Conservation (phyloP, 345 rosid genomes). For the Gossypium herbaceum region DNA sequence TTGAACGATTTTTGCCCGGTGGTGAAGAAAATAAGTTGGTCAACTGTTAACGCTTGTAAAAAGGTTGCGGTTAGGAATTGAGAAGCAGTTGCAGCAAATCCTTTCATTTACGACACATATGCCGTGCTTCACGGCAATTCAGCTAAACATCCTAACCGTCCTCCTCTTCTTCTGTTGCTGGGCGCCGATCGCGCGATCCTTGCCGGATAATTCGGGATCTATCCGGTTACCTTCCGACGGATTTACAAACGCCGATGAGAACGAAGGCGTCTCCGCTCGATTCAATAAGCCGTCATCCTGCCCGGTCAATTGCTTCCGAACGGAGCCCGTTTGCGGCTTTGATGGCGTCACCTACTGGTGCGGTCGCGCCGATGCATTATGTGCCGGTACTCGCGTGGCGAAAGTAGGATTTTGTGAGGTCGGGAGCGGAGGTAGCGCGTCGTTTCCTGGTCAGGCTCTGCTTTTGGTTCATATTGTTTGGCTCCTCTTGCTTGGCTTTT, state of each 20-base stretch:
- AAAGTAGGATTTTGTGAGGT: constrained; percentile 74
- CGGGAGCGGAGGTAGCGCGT: constrained; percentile 61
- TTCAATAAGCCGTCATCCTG: constrained; percentile 44
- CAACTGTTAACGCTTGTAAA: neutral
- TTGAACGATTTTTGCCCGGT: neutral
- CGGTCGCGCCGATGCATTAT: constrained; percentile 79
- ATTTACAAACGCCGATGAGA: constrained; percentile 24
- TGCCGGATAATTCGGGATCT: neutral
- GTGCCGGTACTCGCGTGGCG: constrained; percentile 57
- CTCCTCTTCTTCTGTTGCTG: constrained; percentile 15
- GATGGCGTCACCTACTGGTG: constrained; percentile 96
- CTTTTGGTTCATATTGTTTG: constrained; percentile 87
- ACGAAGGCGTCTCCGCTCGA: constrained; percentile 38
- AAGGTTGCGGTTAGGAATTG: neutral
- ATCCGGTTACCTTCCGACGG: constrained; percentile 29
- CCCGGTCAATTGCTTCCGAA: constrained; percentile 77
- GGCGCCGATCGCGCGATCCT: constrained; percentile 33
- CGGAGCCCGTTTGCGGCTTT: constrained; percentile 86
- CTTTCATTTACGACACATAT: constrained; percentile 8
- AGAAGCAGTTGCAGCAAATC: neutral
- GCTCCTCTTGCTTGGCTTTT: constrained; percentile 81
- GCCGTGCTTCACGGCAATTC: constrained; percentile 16
- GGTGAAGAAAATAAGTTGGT: neutral
- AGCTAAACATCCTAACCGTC: constrained; percentile 11
- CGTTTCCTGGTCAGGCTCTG: constrained; percentile 86